phyloP scores from a whole-genome alignment of 1,284 basidiomycete genomes.

The Malassezia brasiliensis region DNA sequence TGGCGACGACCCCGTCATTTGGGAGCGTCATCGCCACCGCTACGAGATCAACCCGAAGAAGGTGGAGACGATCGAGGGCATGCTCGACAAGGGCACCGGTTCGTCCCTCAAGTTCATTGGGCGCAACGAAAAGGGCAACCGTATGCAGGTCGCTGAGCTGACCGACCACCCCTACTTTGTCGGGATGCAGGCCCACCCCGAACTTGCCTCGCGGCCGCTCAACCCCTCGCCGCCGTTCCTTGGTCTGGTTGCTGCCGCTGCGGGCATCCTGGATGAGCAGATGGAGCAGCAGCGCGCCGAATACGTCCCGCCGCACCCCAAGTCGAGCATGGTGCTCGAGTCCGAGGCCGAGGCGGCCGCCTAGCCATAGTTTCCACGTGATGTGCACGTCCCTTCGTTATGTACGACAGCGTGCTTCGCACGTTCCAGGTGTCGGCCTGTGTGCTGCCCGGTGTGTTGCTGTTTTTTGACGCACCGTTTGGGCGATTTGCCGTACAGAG shows the following conservation, averaged over 20 bases:
- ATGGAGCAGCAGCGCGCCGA: constrained; percentile 57
- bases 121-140: constrained; percentile 86
- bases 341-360: neutral
- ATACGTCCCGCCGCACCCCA: constrained; percentile 54
- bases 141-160: constrained; percentile 94
- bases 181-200: constrained; percentile 90
- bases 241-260: constrained; percentile 82
- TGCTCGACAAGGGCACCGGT: neutral
- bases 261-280: constrained; percentile 65
- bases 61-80: constrained; percentile 61
- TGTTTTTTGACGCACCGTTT: constrained; percentile 12
- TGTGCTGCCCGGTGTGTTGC: constrained; percentile 2
- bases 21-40: constrained; percentile 94
- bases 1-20: constrained; percentile 70
- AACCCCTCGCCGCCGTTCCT: constrained; percentile 97
- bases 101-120: constrained; percentile 60
- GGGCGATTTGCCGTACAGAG: constrained; percentile 11
- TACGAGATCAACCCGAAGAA: constrained; percentile 93
- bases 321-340: constrained; percentile 40
- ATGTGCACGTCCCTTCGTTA: constrained; percentile 3
- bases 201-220: constrained; percentile 95
- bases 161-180: constrained; percentile 85
- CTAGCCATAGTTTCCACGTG: constrained; percentile 10
- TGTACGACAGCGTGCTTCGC: constrained; percentile 2
- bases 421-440: constrained; percentile 11